Evolutionary conservation across 345 rosid species (phyloP), one percentile per base, ranked within the genome.

Genomic region (Euphorbia lathyris): DNA sequence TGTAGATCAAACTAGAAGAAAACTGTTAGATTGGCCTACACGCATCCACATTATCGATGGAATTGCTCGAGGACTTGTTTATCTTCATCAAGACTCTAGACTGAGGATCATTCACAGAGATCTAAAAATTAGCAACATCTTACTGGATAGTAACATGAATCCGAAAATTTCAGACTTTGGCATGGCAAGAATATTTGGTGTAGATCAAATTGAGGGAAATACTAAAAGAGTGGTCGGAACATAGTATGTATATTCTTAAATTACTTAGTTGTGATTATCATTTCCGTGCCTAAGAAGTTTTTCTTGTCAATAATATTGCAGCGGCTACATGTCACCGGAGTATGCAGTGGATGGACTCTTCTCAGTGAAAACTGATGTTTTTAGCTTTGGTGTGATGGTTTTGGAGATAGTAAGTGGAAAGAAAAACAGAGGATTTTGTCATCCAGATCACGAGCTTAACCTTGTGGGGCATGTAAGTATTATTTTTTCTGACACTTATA

Each of bases 11-110:
- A 11, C 53, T 12, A 66, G 75, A 72, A 70, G 74, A n/a, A 45
- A 17, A 36, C 3, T 67, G 10, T 40, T 80, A 9, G 76, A 60
- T 14, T 87, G 84, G 84, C 59, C 52, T 56, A 71, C 3, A 55
- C 72, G 82, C 19, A 45, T 55, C 5, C 20, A 66, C 68, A 82
- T 85, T 45, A 22, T 85, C 10, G 72, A 63, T 30, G 87, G 87
- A 25, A 82, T 85, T n/a, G 79, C 85, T 11, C 67, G 73, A 64
- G 86, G 89, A 51, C 84, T 80, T 64, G 52, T 82, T 25, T 85
- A 87, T 73, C 85, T 83, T 14, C 89, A 83, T 63, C 84, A 83
- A 20, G 83, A 85, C 43, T 83, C 89, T 0, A 83, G 83, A 22
- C 32, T 83, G 25, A 77, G 82, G 45, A 80, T 85, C 4, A 76